A percentile compares a stretch with the other conserved stretches of the same genome.
phyloP scores from a whole-genome alignment of 352 stramenopile species.

The Plasmopara muralis region DNA sequence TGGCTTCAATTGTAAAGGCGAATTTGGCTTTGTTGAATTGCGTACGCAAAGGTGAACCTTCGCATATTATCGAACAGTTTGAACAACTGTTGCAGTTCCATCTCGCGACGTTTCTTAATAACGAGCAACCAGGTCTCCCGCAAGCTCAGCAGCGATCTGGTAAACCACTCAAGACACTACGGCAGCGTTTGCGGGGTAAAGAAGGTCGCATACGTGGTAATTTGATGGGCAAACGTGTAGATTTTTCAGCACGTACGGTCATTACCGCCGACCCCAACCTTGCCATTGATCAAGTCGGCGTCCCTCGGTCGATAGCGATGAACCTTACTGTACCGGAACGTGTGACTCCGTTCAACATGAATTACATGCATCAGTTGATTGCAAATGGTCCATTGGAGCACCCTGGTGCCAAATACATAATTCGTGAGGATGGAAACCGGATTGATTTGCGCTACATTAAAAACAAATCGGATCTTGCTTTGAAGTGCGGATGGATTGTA shows the following conservation, averaged over 20 bases:
- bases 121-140: constrained; percentile 93
- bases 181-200: constrained; percentile 95
- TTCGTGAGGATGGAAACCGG: constrained; percentile 94
- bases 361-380: constrained; percentile 93
- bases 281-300: constrained; percentile 97
- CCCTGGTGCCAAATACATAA: constrained; percentile 98
- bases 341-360: constrained; percentile 99
- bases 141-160: constrained; percentile 95
- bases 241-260: constrained; percentile 98
- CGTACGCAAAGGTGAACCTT: constrained; percentile 92
- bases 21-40: constrained; percentile 95
- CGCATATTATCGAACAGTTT: constrained; percentile 95
- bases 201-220: constrained; percentile 99
- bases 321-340: constrained; percentile 98
- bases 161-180: constrained; percentile 97
- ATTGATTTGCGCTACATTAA: constrained; percentile 98
- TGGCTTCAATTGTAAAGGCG: constrained; percentile 97
- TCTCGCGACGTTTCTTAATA: constrained; percentile 94
- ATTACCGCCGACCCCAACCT: constrained; percentile 99
- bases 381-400: constrained; percentile 94
- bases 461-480: constrained; percentile 92
- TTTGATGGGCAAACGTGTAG: constrained; percentile 99
- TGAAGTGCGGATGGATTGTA: constrained; percentile 98
- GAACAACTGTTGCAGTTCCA: constrained; percentile 85
- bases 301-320: constrained; percentile 97